Conservation (phyloP, 75 land plant species). For the Larix kaempferi region DNA sequence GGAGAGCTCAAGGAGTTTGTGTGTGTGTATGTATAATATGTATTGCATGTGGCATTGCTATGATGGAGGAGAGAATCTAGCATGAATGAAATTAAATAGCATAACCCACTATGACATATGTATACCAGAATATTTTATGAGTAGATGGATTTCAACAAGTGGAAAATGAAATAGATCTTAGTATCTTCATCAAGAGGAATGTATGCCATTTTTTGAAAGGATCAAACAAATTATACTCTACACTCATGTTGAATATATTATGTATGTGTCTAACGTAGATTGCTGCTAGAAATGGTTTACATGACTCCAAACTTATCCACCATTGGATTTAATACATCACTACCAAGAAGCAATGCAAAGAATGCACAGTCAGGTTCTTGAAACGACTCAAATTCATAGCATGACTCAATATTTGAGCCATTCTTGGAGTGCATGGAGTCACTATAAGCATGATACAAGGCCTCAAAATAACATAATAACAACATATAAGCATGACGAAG, state of each 20-base stretch:
- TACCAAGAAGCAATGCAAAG: slow-evolving; percentile 41
- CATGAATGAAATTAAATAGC: no score
- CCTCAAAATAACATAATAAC: no score
- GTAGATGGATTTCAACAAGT: not conserved
- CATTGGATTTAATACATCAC: slow-evolving; percentile 34
- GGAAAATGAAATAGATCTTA: slow-evolving; percentile 19
- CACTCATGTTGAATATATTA: slow-evolving; percentile 88
- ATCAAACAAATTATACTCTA: slow-evolving; percentile 52
- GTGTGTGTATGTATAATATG: not conserved
- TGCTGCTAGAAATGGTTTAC: slow-evolving; percentile 40
- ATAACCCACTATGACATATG: not conserved
- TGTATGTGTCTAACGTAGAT: slow-evolving; percentile 53
- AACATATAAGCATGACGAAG: no score
- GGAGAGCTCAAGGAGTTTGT: not conserved
- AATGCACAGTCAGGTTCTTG: slow-evolving; percentile 12
- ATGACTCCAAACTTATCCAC: slow-evolving; percentile 33
- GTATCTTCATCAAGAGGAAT: slow-evolving; percentile 57
- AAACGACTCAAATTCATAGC: no score
- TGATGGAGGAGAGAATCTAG: no score
- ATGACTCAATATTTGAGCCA: no score
- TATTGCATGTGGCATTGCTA: no score
- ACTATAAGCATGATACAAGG: no score
- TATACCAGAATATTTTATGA: not conserved
- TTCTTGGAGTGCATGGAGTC: no score
- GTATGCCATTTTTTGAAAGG: slow-evolving; percentile 59